phyloP scores from a whole-genome alignment of 495 filamentous ascomycete species.

The Hyaloscypha bicolor region DNA sequence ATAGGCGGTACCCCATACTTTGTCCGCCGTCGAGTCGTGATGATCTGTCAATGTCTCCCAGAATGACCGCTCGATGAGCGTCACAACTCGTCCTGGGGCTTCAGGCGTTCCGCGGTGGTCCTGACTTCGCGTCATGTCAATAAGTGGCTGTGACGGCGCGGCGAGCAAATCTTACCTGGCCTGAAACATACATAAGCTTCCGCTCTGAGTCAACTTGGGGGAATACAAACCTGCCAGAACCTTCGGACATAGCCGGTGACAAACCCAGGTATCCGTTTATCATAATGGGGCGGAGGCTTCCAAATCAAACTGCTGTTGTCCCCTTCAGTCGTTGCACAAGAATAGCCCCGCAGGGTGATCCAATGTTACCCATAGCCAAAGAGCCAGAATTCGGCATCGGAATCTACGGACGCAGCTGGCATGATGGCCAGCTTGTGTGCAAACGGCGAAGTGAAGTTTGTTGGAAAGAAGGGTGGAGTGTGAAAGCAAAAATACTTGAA shows the following conservation, averaged over 20 bases:
- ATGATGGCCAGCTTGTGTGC: slow-evolving; percentile 4
- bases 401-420: slow-evolving; percentile 3
- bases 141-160: slow-evolving; percentile 7
- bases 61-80: slow-evolving; percentile 78
- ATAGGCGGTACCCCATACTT: slow-evolving; percentile 92
- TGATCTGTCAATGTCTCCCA: slow-evolving; percentile 81
- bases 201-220: slow-evolving; percentile 7
- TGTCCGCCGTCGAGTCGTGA: slow-evolving; percentile 57
- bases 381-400: slow-evolving; percentile 72
- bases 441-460: neutral
- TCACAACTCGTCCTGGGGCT: slow-evolving; percentile 88
- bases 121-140: slow-evolving; percentile 45
- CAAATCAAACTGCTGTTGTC: slow-evolving; percentile 83
- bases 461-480: neutral
- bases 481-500: neutral
- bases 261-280: slow-evolving; percentile 88
- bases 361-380: slow-evolving; percentile 84
- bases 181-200: slow-evolving; percentile 25
- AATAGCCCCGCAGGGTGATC: neutral
- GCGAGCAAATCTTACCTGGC: slow-evolving; percentile 34
- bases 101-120: slow-evolving; percentile 93
- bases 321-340: neutral
- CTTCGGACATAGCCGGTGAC: slow-evolving; percentile 92
- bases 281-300: slow-evolving; percentile 96
- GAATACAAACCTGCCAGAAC: slow-evolving; percentile 86